Evolutionary conservation across 495 filamentous ascomycete genomes (phyloP), one percentile per base, ranked within the genome.

Genomic region (Letharia columbiana): DNA sequence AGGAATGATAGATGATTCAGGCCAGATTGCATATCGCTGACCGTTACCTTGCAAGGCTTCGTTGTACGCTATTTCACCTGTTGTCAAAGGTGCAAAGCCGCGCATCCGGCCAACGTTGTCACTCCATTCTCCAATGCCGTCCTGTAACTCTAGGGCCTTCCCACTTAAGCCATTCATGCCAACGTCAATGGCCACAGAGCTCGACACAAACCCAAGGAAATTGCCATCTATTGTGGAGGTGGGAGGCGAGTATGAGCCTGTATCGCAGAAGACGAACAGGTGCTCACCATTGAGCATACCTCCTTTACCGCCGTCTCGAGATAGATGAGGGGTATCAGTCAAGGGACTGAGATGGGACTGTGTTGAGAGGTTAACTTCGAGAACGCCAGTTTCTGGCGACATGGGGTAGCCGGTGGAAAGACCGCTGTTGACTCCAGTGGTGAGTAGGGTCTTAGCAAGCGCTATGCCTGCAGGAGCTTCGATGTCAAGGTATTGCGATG

Each of bases 191-290:
- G 74, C 74, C 5, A 75, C 73, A 4, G 73, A 75, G 61, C 73
- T 75, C 2, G 73, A 76, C 28, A 72, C 65, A 47, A 76, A 76
- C 54, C 74, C 74, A 39, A 75, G 64, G 57, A 75, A 75, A 23
- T 71, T 63, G 20, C 74, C 74, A 15, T 71, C 63, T 28, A 42
- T 41, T 12, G 42, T 44, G 7, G 60, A 58, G 40, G 67, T 67
- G 31, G 72, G 63, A 20, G 73, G 52, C 15, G 74, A 61, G 65
- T 74, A 76, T 23, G 74, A 74, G 4, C 71, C 72, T 42, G 74
- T 76, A 50, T 76, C 74, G 54, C 72, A 75, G 57, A 76, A 76
- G 23, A 76, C 31, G 61, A 76, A 76, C 2, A 76, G 57, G 45
- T 75, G 72, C 44, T 74, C 65, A 20, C 74, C 74, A 57, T 75